phyloP scores from a whole-genome alignment of 306 rosid species.

The Notholithocarpus densiflorus region DNA sequence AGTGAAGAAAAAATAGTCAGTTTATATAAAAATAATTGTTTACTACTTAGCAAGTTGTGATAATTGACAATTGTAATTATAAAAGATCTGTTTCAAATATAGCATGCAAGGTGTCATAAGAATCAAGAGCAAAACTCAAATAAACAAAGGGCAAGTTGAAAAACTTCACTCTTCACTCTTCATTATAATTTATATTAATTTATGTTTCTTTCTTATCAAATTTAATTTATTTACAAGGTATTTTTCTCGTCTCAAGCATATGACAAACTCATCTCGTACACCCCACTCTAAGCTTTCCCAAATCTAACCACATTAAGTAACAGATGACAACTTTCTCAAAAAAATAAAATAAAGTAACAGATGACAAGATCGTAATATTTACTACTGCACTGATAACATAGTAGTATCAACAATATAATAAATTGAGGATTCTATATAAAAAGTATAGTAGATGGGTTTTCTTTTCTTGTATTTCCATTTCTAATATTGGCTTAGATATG shows the following conservation, averaged over 20 bases:
- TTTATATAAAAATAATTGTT: no score
- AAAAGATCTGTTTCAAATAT: no score
- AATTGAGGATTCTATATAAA: no score
- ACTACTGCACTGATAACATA: background rate
- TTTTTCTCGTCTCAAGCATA: background rate
- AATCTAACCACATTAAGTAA: background rate
- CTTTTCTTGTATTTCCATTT: background rate
- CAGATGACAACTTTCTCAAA: background rate
- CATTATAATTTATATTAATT: background rate
- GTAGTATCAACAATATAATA: no score
- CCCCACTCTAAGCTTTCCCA: background rate
- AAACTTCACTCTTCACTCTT: background rate
- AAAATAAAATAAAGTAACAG: background rate
- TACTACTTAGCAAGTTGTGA: no score
- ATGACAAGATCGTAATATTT: background rate
- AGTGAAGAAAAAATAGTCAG: no score
- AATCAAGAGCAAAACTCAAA: background rate
- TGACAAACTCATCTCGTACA: background rate
- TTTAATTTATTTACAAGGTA: background rate
- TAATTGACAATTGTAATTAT: no score
- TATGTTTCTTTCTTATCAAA: background rate
- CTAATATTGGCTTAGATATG: no score
- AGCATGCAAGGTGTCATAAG: no score
- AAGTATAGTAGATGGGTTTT: background rate
- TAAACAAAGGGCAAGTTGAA: background rate